These are phyloP conservation scores for Ceratobasidium theobromae DNA, from an alignment of 1,284 basidiomycete species.

Conservation along the genomic window DNA sequence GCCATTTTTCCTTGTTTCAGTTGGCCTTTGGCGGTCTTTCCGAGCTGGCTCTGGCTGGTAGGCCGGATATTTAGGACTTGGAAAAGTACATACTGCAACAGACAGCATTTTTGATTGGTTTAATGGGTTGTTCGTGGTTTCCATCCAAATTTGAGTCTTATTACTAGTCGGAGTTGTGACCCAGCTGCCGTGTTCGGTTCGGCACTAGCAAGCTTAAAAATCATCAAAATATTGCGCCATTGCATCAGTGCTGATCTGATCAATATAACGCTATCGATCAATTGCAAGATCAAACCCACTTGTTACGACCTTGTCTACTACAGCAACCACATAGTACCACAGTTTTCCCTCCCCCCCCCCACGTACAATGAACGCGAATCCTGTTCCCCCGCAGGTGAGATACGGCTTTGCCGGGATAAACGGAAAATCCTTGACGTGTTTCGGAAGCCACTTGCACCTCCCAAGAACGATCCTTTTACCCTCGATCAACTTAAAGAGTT, in stretches of 20 bases:
- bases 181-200: too few species aligned
- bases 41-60: slow-evolving; percentile 27
- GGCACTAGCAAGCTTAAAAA: too few species aligned
- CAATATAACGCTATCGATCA: too few species aligned
- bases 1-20: background rate
- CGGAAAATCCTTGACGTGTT: too few species aligned
- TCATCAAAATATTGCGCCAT: slow-evolving; percentile 1
- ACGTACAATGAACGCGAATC: slow-evolving; percentile 22
- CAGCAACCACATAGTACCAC: background rate
- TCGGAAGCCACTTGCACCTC: slow-evolving; percentile 58
- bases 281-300: too few species aligned
- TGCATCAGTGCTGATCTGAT: background rate
- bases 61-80: background rate
- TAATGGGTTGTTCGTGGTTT: background rate
- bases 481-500: slow-evolving; percentile 65
- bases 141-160: background rate
- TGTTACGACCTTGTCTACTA: background rate
- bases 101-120: background rate
- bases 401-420: too few species aligned
- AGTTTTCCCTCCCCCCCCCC: too few species aligned
- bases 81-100: slow-evolving; percentile 2
- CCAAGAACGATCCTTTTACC: slow-evolving; percentile 77
- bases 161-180: too few species aligned
- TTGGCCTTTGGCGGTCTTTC: slow-evolving; percentile 4
- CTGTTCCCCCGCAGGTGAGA: slow-evolving; percentile 10